Conservation (phyloP, 2,329 filamentous ascomycete species). For the Alternaria burnsii region DNA sequence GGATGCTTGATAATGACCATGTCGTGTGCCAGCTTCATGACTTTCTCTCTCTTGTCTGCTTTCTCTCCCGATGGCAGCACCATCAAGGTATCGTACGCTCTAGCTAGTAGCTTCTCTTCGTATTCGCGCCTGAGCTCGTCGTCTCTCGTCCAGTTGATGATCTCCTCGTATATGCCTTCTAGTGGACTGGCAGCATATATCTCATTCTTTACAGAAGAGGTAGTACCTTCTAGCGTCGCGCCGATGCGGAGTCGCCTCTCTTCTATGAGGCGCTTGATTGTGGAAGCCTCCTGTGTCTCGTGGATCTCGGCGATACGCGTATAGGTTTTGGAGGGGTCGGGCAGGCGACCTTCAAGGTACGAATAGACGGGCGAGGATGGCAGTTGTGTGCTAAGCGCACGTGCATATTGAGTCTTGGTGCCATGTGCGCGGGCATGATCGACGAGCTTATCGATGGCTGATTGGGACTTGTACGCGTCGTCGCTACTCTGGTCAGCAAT, state of each 20-base stretch:
- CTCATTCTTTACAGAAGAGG: constrained; percentile 84
- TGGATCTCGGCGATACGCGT: constrained; percentile 82
- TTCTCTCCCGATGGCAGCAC: constrained; percentile 75
- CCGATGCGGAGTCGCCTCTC: constrained; percentile 88
- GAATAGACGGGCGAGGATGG: constrained; percentile 83
- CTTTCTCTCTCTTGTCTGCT: constrained; percentile 71
- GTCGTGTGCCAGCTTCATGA: constrained; percentile 80
- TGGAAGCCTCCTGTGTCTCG: constrained; percentile 86
- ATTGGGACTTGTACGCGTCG: constrained; percentile 66
- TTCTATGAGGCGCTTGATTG: constrained; percentile 87
- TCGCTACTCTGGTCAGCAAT: constrained; percentile 53
- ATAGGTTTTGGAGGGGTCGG: constrained; percentile 81
- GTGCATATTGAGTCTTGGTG: constrained; percentile 75
- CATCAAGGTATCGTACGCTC: constrained; percentile 79
- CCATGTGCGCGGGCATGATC: constrained; percentile 77
- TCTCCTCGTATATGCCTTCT: constrained; percentile 79
- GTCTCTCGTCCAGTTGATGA: constrained; percentile 90
- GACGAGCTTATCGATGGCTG: constrained; percentile 80
- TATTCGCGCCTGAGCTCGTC: constrained; percentile 84
- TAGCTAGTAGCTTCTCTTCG: constrained; percentile 87
- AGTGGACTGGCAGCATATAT: constrained; percentile 78
- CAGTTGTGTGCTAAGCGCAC: constrained; percentile 77
- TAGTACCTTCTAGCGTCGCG: constrained; percentile 83
- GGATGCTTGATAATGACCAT: constrained; percentile 98
- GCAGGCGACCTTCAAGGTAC: constrained; percentile 83